Evolutionary conservation across 148 eudicot species (phyloP), one percentile per base, ranked within the genome.

Genomic region (Vaccinium vitisidaea): DNA sequence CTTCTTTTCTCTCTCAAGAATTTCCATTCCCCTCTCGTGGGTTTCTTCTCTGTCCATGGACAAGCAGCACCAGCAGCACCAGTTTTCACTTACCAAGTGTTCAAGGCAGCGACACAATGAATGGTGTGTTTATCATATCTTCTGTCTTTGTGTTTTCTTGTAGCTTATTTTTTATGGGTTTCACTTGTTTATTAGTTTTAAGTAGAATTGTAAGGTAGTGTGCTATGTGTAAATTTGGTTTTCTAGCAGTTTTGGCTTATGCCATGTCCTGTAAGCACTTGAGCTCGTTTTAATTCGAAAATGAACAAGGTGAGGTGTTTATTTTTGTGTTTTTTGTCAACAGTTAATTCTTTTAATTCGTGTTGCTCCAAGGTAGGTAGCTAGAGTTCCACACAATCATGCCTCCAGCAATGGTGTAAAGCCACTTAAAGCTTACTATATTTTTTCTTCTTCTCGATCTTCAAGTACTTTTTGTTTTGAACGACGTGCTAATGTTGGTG

Each of bases 81-180:
- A 88, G 63, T 80, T 88, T 79, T 85, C 95, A 3, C 82, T 90
- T 83, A 79, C 96, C 75, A 92, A 92, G 87, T 84, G 75, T 73
- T 86, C 95, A 9, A 83, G 94, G 76, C 99, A 91, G 81, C 90
- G 93, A 19, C 88, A 83, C 84, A 92, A 88, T 54, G 99, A 94
- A 94, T 96, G 98, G 98, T 96, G 88, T 75, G 91, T 87, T 80
- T 85, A 49, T 76, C n/a, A n/a, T 48, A 14, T 65, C 78, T 80
- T 83, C 25, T 46, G 80, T 85, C 77, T 48, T 79, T 67, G 25
- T 80, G 73, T 9, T 21, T 55, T 69, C 54, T 32, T 80, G 70
- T 25, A n/a, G 11, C 56, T 32, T 71, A 12, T 43, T 4, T 16
- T 18, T 76, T 61, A 18, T 23, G 8, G 13, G 49, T 27, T 75